Conservation (phyloP, 208 protist species). For the Strigomonas culicis region DNA sequence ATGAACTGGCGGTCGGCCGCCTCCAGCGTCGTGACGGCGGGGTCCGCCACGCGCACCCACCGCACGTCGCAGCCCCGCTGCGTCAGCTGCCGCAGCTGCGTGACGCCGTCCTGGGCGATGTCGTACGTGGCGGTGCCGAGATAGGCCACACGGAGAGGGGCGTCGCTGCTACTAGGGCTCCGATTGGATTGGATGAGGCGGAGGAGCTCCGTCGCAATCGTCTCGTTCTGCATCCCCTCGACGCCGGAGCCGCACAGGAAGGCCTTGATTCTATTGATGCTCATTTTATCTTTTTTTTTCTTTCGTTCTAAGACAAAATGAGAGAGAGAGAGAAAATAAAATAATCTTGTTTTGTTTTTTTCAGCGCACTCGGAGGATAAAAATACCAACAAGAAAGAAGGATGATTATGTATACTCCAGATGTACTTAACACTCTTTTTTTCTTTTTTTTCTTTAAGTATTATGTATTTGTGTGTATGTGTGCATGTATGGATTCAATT, state of each 20-base stretch:
- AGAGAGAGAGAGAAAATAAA: not conserved
- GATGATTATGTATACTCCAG: too few species aligned
- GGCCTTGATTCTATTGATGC: slow-evolving; percentile 41
- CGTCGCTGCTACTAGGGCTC: slow-evolving; percentile 20
- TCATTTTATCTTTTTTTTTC: not conserved
- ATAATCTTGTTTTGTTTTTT: not conserved
- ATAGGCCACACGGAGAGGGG: slow-evolving; percentile 53
- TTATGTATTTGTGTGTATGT: not conserved
- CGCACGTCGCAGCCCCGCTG: slow-evolving; percentile 52
- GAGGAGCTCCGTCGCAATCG: slow-evolving; percentile 56
- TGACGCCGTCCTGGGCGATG: slow-evolving; percentile 28
- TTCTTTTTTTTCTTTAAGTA: not conserved
- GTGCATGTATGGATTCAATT: not conserved
- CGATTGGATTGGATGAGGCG: slow-evolving; percentile 23
- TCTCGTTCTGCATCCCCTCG: slow-evolving; percentile 39
- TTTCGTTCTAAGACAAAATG: not conserved
- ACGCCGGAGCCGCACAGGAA: slow-evolving; percentile 66
- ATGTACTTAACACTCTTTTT: too few species aligned
- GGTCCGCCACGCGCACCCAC: slow-evolving; percentile 55
- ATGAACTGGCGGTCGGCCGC: slow-evolving; percentile 32
- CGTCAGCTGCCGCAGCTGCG: slow-evolving; percentile 43
- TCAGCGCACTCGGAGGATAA: too few species aligned
- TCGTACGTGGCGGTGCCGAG: slow-evolving; percentile 90
- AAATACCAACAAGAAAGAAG: not conserved
- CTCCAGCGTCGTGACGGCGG: slow-evolving; percentile 18